Evolutionary conservation across 306 rosid genomes (phyloP), one percentile per base, ranked within the genome.

Genomic region (Gastrolobium bilobum): DNA sequence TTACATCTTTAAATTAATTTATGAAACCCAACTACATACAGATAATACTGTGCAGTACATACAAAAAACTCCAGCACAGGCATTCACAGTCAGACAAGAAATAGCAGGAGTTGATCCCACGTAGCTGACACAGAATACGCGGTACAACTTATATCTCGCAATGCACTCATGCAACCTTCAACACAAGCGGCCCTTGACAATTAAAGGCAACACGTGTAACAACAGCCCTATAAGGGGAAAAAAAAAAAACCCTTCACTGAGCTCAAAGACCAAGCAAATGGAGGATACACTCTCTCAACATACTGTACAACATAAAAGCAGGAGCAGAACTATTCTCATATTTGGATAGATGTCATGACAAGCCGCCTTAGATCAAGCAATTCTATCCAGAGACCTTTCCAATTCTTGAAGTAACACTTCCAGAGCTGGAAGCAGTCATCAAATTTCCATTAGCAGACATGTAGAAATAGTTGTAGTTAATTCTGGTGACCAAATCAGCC

Each of bases 401-500:
- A 56, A 73, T 62, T 83, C 92, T 89, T 48, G 91, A 84, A 73
- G 89, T 48, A 51, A 77, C 84, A 53, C 85, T 87, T 75, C 86
- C 90, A 13, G 96, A 78, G 84, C 84, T 65, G 4, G 91, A 93
- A 30, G 84, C 86, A 85, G 95, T 86, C 95, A 81, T 87, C 79
- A 92, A 62, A 90, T 90, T 92, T 65, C 99, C 99, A 80, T 80
- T 85, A 70, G 90, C 91, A 50, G 99, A 90, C 98, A 95, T 92
- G 85, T 95, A 95, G 82, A 89, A 95, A 78, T 92, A 85, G 86
- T 93, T 95, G 83, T 95, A 91, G 81, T 95, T 95, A 80, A 95
- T 95, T 82, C 99, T 85, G 31, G 98, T 92, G 61, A 95, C 98
- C 87, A 95, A 84, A 84, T 95, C 99, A 63, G 97, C 99, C 81